Percentiles rank a stretch among this genome's conserved stretches.
phyloP scores from a whole-genome alignment of 2,329 filamentous ascomycete species.

The Monilinia aucupariae region DNA sequence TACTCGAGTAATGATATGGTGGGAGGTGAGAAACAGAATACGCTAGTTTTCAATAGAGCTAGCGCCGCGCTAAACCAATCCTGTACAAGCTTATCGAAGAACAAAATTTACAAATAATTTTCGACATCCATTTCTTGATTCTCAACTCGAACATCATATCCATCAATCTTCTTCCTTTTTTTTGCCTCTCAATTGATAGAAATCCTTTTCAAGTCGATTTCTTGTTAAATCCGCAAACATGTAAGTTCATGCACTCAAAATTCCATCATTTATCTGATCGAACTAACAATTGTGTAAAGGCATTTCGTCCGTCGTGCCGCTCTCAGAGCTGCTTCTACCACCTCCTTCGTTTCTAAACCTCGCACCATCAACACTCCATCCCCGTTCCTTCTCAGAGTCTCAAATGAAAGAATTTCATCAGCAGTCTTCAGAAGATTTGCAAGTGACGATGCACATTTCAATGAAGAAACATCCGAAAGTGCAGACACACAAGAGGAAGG shows the following conservation, averaged over 20 bases:
- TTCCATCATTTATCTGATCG: not conserved
- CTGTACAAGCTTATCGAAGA: not conserved
- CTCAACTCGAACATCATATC: not conserved
- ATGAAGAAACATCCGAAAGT: conserved; percentile 20
- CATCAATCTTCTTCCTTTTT: not conserved
- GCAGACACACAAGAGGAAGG: conserved; percentile 27
- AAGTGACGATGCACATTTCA: conserved; percentile 39
- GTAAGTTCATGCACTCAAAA: not conserved
- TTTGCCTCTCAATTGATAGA: not conserved
- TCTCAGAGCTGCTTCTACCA: conserved; percentile 45
- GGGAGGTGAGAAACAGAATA: no score
- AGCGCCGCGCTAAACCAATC: conserved; percentile 2
- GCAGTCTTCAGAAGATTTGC: conserved; percentile 44
- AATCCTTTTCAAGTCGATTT: conserved; percentile 5
- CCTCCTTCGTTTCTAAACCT: conserved; percentile 40
- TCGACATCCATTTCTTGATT: not conserved
- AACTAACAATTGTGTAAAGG: conserved; percentile 25
- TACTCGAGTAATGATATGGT: no score
- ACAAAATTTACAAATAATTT: conserved; percentile 13
- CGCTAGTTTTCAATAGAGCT: not conserved
- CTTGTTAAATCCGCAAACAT: not conserved
- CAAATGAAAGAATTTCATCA: conserved; percentile 31
- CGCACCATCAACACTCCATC: conserved; percentile 38
- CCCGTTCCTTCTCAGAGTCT: conserved; percentile 35
- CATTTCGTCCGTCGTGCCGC: conserved; percentile 49